Base-by-base conservation (phyloP, 2,329 filamentous ascomycete species). In the Pseudodiploospora longispora region DNA sequence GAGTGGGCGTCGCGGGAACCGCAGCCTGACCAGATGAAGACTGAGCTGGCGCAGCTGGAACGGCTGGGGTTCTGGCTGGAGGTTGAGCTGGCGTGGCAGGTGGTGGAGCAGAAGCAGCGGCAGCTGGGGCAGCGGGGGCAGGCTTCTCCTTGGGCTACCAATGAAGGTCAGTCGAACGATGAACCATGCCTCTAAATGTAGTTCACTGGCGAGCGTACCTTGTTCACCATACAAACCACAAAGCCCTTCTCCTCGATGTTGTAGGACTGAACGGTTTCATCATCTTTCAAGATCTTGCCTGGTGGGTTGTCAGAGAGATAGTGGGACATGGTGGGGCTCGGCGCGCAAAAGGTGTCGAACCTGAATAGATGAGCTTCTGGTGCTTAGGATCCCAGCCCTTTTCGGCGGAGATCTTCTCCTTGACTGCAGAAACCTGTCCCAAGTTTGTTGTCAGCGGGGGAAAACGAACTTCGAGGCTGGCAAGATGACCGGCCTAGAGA, bases 241-340 rank as follows among this genome's bases (percentile, higher is more conserved):
- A 97, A 98, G 33, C 93, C 93, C 76, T 97, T 98, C 78, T 97
- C 93, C 69, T 98, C 91, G 52, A 98, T 97, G 70, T 88, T 95
- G 74, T 97, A 97, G 35, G 87, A 90, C 67, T 89, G 88, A 56
- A 98, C 86, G 3, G 90, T 95, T 62, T 96, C 93, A 50, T 89
- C 88, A 84, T 98, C 91, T 69, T 96, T 91, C 53, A 98, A 74
- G 57, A 98, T 97, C 75, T 98, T 98, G 72, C 93, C 90, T 96
- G 57, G 45, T 29, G 8, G 28, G 27, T 47, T n/a, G 52, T 58
- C 46, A 60, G 50, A 46, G 32, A 41, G 33, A 53, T 57, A 53
- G 40, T 9, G 36, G 32, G 43, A 37, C 12, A 37, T n/a, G 28
- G 40, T 19, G 12, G 12, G 40, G 27, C 8, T 12, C 33, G 40